Evolutionary conservation across 2,329 filamentous ascomycete genomes (phyloP), one percentile per base, ranked within the genome.

Genomic region (Fusarium musae): DNA sequence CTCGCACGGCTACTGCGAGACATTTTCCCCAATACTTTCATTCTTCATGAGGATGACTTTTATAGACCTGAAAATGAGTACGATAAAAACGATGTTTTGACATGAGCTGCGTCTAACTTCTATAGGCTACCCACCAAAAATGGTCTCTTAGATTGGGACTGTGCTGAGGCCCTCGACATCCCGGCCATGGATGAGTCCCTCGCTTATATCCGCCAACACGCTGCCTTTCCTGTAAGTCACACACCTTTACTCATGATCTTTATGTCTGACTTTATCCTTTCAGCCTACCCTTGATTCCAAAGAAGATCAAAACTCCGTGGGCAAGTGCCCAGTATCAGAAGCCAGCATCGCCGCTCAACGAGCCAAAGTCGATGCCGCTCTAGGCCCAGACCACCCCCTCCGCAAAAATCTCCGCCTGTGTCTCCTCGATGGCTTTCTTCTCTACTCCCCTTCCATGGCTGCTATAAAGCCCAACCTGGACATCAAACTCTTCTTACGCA

Each of bases 1-100:
- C 89, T 99, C 19, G 93, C 95, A 26, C 90, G 96, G 5, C 87
- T 98, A 17, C 87, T 99, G 23, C 91, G 94, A 66, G 91, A 93
- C 79, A 91, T 97, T 74, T 95, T 98, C 78, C 91, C 91, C 13
- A 86, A 87, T 74, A 87, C 91, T 21, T 96, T 95, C 79, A 93
- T 98, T 78, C 87, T 99, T 28, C 96, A 99, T 81, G 91, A 97
- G 81, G 96, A 99, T 84, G 96, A 99, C 82, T 99, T 98, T 81
- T 99, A 97, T 84, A 91, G 90, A 73, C 86, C 93, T 2, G 96
- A 98, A 80, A 83, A 88, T 36, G 88, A 94, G 88, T 93, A 78
- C 79, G 87, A 82, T 1, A 10, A 6, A 12, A 4, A 15, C 7
- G 1, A 34, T 30, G 17, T 12, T 16, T 16, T 2, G 16, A n/a